These are phyloP conservation scores for Coix lacrymajobi DNA, from an alignment of 176 grass and related monocot genomes.

Conservation along the genomic window DNA sequence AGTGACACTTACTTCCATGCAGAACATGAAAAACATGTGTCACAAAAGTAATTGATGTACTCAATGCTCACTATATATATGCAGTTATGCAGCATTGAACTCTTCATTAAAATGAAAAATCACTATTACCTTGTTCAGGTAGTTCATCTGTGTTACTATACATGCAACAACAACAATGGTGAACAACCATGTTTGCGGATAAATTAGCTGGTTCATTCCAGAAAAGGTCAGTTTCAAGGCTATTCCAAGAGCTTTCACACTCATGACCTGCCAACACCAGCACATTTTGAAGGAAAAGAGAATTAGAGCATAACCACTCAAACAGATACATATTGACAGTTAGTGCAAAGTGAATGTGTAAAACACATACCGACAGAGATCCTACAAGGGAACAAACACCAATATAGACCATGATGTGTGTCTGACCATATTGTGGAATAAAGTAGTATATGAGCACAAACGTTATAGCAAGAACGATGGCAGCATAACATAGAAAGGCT, in stretches of 20 bases:
- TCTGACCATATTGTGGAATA: slow-evolving; percentile 88
- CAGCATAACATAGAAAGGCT: slow-evolving; percentile 88
- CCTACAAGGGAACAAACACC: slow-evolving; percentile 96
- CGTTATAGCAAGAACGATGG: slow-evolving; percentile 51
- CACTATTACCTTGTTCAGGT: slow-evolving; percentile 87
- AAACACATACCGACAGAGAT: slow-evolving; percentile 79
- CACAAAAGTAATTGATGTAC: not conserved
- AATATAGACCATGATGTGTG: slow-evolving; percentile 97
- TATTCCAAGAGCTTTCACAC: slow-evolving; percentile 96
- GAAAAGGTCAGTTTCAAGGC: slow-evolving; percentile 96
- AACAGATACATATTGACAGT: not conserved
- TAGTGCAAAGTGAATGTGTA: not conserved
- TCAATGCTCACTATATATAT: not conserved
- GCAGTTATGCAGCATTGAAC: not conserved
- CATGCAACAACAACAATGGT: slow-evolving; percentile 74
- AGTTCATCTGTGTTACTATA: slow-evolving; percentile 92
- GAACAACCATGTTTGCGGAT: slow-evolving; percentile 94
- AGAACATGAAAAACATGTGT: not conserved
- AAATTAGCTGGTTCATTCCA: slow-evolving; percentile 86
- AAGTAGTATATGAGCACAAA: slow-evolving; percentile 83
- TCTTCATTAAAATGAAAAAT: not conserved
- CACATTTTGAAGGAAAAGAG: not conserved
- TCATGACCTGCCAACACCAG: slow-evolving; percentile 81
- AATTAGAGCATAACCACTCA: not conserved
- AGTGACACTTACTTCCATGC: not conserved